Percentiles rank a stretch among this genome's conserved stretches.
phyloP scores from a whole-genome alignment of 2,329 filamentous ascomycete genomes.

The Didymella arachidicola region DNA sequence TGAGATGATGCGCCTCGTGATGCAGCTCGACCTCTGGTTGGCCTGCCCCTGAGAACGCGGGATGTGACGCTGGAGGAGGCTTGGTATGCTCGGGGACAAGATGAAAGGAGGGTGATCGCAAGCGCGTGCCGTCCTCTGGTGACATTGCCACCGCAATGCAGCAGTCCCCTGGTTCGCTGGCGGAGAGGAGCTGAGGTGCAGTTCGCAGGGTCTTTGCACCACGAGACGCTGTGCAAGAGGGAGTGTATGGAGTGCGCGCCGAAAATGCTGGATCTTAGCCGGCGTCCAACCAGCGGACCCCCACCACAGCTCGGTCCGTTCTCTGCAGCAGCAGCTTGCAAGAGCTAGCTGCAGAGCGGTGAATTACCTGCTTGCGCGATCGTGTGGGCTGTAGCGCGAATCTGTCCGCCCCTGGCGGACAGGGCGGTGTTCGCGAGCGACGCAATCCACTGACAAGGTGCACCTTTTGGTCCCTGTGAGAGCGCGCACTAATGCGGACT shows the following conservation, averaged over 20 bases:
- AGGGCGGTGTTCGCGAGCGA: constrained; percentile 9
- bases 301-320: constrained; percentile 1
- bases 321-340: constrained; percentile 11
- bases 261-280: constrained; percentile 10
- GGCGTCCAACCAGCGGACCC: constrained; percentile 11
- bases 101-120: constrained; percentile 34
- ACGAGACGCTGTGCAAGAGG: constrained; percentile 10
- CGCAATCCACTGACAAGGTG: constrained; percentile 8
- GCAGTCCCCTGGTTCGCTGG: constrained; percentile 6
- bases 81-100: constrained; percentile 22
- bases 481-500: constrained; percentile 17
- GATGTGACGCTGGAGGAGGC: constrained; percentile 13
- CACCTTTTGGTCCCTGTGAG: constrained; percentile 1
- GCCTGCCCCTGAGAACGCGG: constrained; percentile 22
- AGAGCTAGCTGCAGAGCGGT: constrained; percentile 15
- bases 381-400: constrained; percentile 16
- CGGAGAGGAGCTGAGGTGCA: constrained; percentile 5
- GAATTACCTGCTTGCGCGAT: constrained; percentile 18
- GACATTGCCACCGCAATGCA: constrained; percentile 27
- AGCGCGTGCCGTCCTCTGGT: constrained; percentile 23
- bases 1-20: constrained; percentile 14
- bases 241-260: constrained; percentile 19
- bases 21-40: constrained; percentile 17
- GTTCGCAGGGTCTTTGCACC: constrained; percentile 13
- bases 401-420: constrained; percentile 15